Base-by-base conservation (phyloP, 2,329 filamentous ascomycete species). In the Dothistroma pini region DNA sequence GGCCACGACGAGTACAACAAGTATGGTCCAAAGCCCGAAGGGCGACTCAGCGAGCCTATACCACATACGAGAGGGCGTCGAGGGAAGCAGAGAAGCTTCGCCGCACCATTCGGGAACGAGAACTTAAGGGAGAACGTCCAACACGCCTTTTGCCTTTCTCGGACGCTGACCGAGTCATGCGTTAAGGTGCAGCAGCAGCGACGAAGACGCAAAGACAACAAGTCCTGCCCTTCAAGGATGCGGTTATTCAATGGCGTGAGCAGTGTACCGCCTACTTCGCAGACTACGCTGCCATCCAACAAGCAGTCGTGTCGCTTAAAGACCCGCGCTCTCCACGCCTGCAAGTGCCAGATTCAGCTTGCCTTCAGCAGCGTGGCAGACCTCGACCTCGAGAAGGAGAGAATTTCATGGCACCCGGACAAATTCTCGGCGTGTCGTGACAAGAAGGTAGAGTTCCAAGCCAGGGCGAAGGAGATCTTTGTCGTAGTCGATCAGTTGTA, bases 401-500 rank as follows among this genome's bases (percentile, higher is more conserved):
- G 57, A 2, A 10, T 51, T 16, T 14, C 16, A 2, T 60, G 44
- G 49, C 61, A 60, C 31, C 58, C 61, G 8, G 61, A 63, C 48
- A 59, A 54, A 41, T 63, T 65, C 50, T 38, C 55, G 14, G 32
- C 47, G 8, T 65, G 50, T 54, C 16, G 47, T 10, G 57, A 60
- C 21, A 44, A 51, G 4, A 16, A 19, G n/a, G 49, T 34, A 8
- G 56, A 58, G 44, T 61, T 61, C n/a, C 51, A 63, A 50, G 35
- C 47, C 19, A 65, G 56, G 61, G 63, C 63, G 2, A 14, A 22
- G 8, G 63, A 61, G 54, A 19, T 65, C n/a, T 65, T 63, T 22
- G 57, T 65, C 2, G 59, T 63, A 6, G 19, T 62, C n/a, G 35
- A 56, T 16, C 41, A 51, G 31, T 56, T 64, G 59, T 54, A 53